A percentile compares a stretch with the other conserved stretches of the same genome.
Conservation (phyloP, 2,329 filamentous ascomycete genomes). For the Alternaria arbusti region DNA sequence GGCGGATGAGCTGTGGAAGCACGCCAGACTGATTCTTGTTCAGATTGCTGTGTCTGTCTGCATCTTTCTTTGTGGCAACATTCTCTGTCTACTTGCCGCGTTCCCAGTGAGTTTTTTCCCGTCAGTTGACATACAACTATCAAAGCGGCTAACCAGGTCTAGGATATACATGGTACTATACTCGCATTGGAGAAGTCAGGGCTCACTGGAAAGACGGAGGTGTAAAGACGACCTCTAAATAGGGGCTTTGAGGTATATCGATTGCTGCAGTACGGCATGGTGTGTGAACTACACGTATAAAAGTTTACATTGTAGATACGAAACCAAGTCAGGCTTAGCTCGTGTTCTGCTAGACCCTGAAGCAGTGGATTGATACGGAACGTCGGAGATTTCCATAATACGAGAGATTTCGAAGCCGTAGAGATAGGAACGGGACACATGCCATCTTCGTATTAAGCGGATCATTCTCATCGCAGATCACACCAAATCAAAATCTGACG, state of each 20-base stretch:
- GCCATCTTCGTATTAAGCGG: background rate
- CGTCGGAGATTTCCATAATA: background rate
- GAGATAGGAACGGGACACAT: background rate
- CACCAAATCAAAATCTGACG: background rate
- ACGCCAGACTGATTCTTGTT: background rate
- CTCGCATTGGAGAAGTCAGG: background rate
- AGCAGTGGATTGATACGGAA: background rate
- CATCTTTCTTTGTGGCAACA: conserved; percentile 3
- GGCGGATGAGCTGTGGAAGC: background rate
- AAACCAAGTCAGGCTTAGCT: background rate
- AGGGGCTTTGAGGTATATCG: background rate
- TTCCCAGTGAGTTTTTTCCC: background rate
- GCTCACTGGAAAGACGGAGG: background rate
- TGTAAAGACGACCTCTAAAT: background rate
- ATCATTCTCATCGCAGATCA: background rate
- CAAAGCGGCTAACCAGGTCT: background rate
- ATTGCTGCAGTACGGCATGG: background rate
- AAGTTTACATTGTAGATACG: background rate
- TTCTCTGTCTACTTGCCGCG: conserved; percentile 1
- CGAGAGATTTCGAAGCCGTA: background rate
- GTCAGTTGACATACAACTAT: background rate
- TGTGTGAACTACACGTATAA: background rate
- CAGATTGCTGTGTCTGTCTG: background rate
- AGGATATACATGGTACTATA: conserved; percentile 4
- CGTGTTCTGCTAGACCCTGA: background rate